Evolutionary conservation across 2,329 filamentous ascomycete species (phyloP), one percentile per base, ranked within the genome.

Genomic region (Furcasterigmium sp.): DNA sequence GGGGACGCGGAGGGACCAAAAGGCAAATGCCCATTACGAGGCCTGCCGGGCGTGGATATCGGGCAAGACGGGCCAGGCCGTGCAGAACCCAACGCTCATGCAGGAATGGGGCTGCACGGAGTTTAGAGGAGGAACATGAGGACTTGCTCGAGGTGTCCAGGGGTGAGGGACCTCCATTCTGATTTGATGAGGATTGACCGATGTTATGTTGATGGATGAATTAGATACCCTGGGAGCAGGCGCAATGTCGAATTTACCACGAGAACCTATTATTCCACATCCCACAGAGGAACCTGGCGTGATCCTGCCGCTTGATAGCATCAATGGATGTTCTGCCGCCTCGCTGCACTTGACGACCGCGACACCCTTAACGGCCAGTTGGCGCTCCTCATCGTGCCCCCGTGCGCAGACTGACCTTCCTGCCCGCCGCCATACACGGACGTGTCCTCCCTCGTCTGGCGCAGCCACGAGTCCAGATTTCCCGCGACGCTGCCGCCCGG

Each of bases 31-130:
- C 1, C 64, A 68, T 20, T 64, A 63, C 26, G 67, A 73, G 52
- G 69, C 70, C 3, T 73, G 68, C 32, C 60, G 70, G 13, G 71
- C 65, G 2, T 67, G 69, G 52, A 51, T 75, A 41, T 70, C 69
- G 3, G 67, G 72, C 8, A 51, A 53, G 10, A 58, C 50, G 5
- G 49, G 51, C 13, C 44, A 52, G 3, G 64, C 65, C 0, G 52
- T 63, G 5, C 69, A 73, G 48, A 51, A 57, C 17, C 69, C 70
- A 9, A 63, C 56, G 0, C 52, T 68, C 2, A 14, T 62, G 13
- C 58, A 70, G 36, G 69, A 73, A 51, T 74, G 70, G 70, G 51
- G 2, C 14, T 30, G 21, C 8, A 15, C 11, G 13, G 14, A 19
- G 18, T n/a, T n/a, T n/a, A n/a, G n/a, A n/a, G n/a, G n/a, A n/a